Conservation (phyloP, 2,329 filamentous ascomycete genomes). For the Fusarium newnesense region DNA sequence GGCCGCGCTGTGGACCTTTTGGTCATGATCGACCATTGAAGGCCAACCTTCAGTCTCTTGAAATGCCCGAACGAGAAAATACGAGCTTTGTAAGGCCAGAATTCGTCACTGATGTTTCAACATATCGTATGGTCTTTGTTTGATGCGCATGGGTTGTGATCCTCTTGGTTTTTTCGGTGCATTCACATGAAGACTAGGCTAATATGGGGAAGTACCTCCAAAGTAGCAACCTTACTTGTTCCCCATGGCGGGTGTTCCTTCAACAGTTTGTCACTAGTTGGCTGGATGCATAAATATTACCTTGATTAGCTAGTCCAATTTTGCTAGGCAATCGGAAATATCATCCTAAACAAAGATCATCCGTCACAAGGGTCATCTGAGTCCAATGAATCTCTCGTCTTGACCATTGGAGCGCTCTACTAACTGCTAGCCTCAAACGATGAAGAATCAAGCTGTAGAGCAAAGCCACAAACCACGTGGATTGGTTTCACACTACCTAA, state of each 20-base stretch:
- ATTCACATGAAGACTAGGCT: not conserved
- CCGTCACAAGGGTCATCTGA: too few relatives aligned
- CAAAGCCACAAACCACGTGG: not conserved
- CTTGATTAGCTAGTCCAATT: accelerated
- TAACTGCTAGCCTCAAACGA: not conserved
- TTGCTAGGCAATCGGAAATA: accelerated
- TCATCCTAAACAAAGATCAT: accelerated
- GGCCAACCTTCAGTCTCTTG: not conserved
- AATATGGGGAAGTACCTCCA: not conserved
- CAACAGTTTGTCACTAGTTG: accelerated
- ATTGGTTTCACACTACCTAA: not conserved
- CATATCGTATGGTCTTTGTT: not conserved
- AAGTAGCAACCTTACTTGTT: not conserved
- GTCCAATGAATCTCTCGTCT: accelerated
- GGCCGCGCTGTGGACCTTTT: not conserved
- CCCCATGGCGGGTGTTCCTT: accelerated
- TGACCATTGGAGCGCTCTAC: accelerated
- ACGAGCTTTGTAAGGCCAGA: not conserved
- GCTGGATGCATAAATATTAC: accelerated
- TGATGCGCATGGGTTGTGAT: not conserved
- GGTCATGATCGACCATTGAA: not conserved
- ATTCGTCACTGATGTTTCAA: not conserved
- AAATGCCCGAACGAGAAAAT: not conserved
- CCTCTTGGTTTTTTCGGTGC: accelerated
- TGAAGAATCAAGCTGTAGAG: accelerated